These are phyloP conservation scores for Pestalotiopsis fici DNA, from an alignment of 2,329 filamentous ascomycete genomes.

Conservation along the genomic window DNA sequence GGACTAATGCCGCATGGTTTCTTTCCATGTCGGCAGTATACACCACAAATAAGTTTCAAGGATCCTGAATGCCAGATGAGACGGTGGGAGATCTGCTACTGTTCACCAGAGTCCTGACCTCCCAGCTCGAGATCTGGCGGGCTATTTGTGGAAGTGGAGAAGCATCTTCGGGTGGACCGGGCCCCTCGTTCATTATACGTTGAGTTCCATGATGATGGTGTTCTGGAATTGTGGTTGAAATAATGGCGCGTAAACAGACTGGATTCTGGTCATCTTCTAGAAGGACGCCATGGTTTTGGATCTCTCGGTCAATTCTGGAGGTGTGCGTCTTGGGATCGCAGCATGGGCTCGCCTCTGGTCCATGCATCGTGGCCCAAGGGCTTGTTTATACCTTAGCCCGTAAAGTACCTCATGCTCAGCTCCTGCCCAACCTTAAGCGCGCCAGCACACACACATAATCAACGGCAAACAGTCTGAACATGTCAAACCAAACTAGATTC, in stretches of 20 bases:
- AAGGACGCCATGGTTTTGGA: slow-evolving; percentile 5
- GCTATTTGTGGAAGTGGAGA: not conserved
- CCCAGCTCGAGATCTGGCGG: not conserved
- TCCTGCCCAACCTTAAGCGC: slow-evolving; percentile 4
- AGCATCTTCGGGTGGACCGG: not conserved
- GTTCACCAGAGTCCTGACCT: not conserved
- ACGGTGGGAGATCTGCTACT: slow-evolving; percentile 5
- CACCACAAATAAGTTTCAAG: not conserved
- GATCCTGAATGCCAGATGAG: slow-evolving; percentile 1
- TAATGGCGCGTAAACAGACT: not conserved
- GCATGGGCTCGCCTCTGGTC: not conserved
- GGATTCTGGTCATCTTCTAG: slow-evolving; percentile 2
- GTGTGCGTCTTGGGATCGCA: not conserved
- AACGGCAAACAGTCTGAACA: not conserved
- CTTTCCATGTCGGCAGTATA: not conserved
- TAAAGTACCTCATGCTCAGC: not conserved
- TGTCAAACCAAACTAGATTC: not conserved
- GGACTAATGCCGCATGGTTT: not conserved
- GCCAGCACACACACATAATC: not conserved
- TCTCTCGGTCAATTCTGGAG: not conserved
- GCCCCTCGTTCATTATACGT: not conserved
- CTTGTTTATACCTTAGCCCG: not conserved
- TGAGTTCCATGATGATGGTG: not conserved
- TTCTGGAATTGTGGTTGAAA: slow-evolving; percentile 8
- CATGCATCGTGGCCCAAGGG: not conserved